phyloP scores from a whole-genome alignment of 768 basidiomycete species.

The Boletus patriciae region DNA sequence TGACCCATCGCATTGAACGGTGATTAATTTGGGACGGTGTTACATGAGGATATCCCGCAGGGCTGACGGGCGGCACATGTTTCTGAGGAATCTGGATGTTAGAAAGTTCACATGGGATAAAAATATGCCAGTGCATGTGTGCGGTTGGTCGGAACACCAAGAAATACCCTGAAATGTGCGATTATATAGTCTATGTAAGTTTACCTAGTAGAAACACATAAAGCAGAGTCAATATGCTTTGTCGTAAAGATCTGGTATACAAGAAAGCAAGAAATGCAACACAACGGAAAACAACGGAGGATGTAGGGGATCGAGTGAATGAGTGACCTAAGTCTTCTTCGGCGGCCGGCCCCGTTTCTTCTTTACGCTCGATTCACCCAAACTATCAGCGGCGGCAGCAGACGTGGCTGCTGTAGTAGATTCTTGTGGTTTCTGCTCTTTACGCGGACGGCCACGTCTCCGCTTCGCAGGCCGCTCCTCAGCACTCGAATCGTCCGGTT shows the following conservation, averaged over 20 bases:
- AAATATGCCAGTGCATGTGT: slow-evolving; percentile 32
- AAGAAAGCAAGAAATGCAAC: slow-evolving; percentile 36
- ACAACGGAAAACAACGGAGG: slow-evolving; percentile 25
- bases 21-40: slow-evolving; percentile 35
- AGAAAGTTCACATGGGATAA: slow-evolving; percentile 35
- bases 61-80: slow-evolving; percentile 25
- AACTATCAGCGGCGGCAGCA: slow-evolving; percentile 32
- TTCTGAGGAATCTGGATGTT: slow-evolving; percentile 21
- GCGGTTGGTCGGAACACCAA: slow-evolving; percentile 18
- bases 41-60: slow-evolving; percentile 36
- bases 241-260: slow-evolving; percentile 37
- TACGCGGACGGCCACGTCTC: slow-evolving; percentile 74
- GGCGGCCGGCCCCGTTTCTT: slow-evolving; percentile 77
- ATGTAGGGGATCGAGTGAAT: slow-evolving; percentile 6
- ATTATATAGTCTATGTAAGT: slow-evolving; percentile 39
- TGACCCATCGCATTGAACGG: slow-evolving; percentile 29
- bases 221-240: slow-evolving; percentile 36
- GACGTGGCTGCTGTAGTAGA: slow-evolving; percentile 37
- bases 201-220: slow-evolving; percentile 37
- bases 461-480: slow-evolving; percentile 60
- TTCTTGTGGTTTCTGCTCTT: slow-evolving; percentile 51
- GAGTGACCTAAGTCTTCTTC: slow-evolving; percentile 35
- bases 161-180: slow-evolving; percentile 25
- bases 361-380: slow-evolving; percentile 52
- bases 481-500: slow-evolving; percentile 46